phyloP scores from a whole-genome alignment of 2,329 filamentous ascomycete species.

The Didymella keratinophila region DNA sequence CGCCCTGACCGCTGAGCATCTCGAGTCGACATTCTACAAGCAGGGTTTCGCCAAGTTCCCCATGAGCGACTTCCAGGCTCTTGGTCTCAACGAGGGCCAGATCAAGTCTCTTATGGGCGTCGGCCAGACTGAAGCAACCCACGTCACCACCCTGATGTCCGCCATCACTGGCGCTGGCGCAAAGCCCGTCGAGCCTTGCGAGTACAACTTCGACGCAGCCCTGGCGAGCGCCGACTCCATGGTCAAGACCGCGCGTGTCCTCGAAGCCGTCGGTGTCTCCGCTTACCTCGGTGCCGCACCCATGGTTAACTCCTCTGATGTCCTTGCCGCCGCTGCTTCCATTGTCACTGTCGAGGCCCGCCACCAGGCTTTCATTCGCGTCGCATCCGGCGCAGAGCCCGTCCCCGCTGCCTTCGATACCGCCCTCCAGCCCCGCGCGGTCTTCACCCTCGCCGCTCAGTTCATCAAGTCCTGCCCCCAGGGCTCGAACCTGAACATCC shows the following conservation, averaged over 20 bases:
- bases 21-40: slow-evolving; percentile 76
- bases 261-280: slow-evolving; percentile 78
- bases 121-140: slow-evolving; percentile 68
- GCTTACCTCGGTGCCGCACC: slow-evolving; percentile 75
- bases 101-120: slow-evolving; percentile 69
- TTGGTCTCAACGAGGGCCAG: slow-evolving; percentile 64
- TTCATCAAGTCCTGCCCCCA: slow-evolving; percentile 76
- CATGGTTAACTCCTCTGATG: slow-evolving; percentile 65
- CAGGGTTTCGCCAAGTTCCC: slow-evolving; percentile 74
- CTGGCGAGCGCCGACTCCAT: slow-evolving; percentile 72
- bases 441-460: slow-evolving; percentile 76
- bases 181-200: slow-evolving; percentile 72
- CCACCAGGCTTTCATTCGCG: slow-evolving; percentile 76
- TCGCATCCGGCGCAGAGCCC: slow-evolving; percentile 64
- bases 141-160: slow-evolving; percentile 67
- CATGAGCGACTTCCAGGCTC: slow-evolving; percentile 68
- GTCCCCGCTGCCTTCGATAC: slow-evolving; percentile 75
- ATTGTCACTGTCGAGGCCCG: slow-evolving; percentile 78
- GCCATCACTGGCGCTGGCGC: slow-evolving; percentile 69
- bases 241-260: slow-evolving; percentile 72
- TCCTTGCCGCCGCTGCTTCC: slow-evolving; percentile 71
- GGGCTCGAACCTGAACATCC: slow-evolving; percentile 68
- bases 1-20: slow-evolving; percentile 76
- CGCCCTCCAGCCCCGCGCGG: slow-evolving; percentile 70
- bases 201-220: slow-evolving; percentile 69